Evolutionary conservation across 2,329 filamentous ascomycete genomes (phyloP).

Genomic region (Zymoseptoria ardabiliae): DNA sequence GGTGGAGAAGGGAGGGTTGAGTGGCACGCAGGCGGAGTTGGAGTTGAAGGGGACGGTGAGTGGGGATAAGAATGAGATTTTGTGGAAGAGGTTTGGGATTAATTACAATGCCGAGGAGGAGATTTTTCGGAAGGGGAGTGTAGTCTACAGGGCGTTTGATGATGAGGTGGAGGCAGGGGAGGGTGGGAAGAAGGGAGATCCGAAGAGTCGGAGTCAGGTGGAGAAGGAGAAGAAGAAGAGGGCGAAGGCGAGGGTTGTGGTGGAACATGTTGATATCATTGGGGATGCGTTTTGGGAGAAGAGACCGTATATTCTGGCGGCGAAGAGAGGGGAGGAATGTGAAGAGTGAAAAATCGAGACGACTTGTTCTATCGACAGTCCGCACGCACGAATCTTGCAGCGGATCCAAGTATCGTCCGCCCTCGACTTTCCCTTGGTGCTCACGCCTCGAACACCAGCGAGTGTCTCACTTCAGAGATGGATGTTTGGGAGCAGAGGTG

Average conservation of each 20-base stretch:
- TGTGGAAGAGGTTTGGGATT: conserved; percentile 80
- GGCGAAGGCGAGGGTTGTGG: conserved; percentile 69
- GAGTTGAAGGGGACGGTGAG: conserved; percentile 74
- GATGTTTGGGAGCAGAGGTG: no score
- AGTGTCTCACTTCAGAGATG: no score
- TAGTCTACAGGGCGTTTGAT: conserved; percentile 58
- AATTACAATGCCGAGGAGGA: conserved; percentile 97
- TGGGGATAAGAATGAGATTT: conserved; percentile 89
- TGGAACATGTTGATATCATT: conserved; percentile 89
- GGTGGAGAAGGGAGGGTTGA: conserved; percentile 69
- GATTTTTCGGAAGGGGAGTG: conserved; percentile 88
- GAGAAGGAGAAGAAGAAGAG: conserved; percentile 78
- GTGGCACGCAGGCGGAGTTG: conserved; percentile 70
- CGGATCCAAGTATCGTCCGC: no score
- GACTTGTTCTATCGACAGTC: neutral
- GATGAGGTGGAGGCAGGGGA: conserved; percentile 27
- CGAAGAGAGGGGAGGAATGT: conserved; percentile 3
- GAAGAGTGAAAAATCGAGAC: neutral
- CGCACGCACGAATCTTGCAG: neutral
- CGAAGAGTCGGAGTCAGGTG: conserved; percentile 57
- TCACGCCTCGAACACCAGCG: neutral
- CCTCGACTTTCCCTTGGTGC: neutral
- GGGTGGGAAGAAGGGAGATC: conserved; percentile 3
- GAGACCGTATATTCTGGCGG: conserved; percentile 62
- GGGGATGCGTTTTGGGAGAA: conserved; percentile 89